phyloP scores from a whole-genome alignment of 306 rosid species.

The Senna siamea region DNA sequence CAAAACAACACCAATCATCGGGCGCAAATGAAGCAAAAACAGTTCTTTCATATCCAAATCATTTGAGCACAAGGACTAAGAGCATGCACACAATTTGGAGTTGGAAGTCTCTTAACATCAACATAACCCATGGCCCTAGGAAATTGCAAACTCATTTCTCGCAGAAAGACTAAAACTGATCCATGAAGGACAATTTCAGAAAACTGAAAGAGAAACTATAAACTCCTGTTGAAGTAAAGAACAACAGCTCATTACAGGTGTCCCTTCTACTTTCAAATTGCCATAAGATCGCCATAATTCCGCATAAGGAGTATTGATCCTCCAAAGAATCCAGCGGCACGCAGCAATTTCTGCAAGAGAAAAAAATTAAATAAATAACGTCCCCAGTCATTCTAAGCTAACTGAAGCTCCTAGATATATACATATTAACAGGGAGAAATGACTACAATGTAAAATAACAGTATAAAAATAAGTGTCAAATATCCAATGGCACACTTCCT shows the following conservation, averaged over 20 bases:
- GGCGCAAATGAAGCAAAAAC: neutral
- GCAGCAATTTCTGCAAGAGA: conserved; percentile 62
- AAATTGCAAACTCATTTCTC: conserved; percentile 3
- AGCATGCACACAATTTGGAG: neutral
- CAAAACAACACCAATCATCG: neutral
- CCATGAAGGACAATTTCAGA: neutral
- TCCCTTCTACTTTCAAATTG: conserved; percentile 46
- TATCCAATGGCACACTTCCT: too few relatives aligned
- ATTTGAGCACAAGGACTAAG: neutral
- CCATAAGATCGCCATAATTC: conserved; percentile 70
- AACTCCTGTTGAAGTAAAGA: neutral
- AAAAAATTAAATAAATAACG: neutral
- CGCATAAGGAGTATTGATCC: conserved; percentile 65
- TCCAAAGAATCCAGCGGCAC: conserved; percentile 60
- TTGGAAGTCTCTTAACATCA: neutral
- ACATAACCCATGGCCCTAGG: neutral
- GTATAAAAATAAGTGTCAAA: neutral
- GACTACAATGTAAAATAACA: neutral
- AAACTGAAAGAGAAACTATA: neutral
- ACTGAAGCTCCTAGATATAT: neutral
- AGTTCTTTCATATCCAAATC: neutral
- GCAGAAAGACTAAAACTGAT: neutral
- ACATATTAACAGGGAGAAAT: neutral
- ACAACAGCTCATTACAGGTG: neutral
- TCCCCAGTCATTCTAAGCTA: neutral